phyloP scores from a whole-genome alignment of 2,329 filamentous ascomycete genomes.

The Endocalyx cinctus region DNA sequence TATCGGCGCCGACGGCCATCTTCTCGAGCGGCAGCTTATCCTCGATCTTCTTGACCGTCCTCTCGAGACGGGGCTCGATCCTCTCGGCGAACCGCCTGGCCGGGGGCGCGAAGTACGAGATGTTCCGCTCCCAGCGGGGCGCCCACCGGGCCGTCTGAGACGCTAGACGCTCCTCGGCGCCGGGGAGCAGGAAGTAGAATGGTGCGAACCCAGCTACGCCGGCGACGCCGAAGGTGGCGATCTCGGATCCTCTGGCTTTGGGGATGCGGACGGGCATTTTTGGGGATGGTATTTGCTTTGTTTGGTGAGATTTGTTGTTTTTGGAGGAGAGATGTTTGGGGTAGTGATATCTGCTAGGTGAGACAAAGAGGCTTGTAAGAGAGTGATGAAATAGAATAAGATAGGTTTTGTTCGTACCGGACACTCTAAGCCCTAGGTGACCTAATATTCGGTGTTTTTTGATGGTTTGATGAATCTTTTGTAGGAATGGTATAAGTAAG shows the following conservation, averaged over 20 bases:
- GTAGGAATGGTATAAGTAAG: too few species aligned
- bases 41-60: conserved; percentile 41
- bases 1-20: conserved; percentile 44
- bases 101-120: conserved; percentile 47
- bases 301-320: too few species aligned
- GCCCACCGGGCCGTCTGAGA: conserved; percentile 54
- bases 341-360: too few species aligned
- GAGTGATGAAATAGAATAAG: too few species aligned
- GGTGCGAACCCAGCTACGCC: conserved; percentile 51
- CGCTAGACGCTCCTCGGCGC: conserved; percentile 50
- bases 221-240: conserved; percentile 49
- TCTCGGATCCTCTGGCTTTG: conserved; percentile 42
- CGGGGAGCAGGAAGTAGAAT: conserved; percentile 53
- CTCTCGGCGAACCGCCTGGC: conserved; percentile 43
- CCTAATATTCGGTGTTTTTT: too few species aligned
- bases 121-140: conserved; percentile 55
- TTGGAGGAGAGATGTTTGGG: too few species aligned
- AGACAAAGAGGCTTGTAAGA: too few species aligned
- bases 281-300: too few species aligned
- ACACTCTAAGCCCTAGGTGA: too few species aligned
- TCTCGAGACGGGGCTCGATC: conserved; percentile 43
- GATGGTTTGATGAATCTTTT: too few species aligned
- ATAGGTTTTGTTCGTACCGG: too few species aligned
- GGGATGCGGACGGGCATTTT: conserved; percentile 51
- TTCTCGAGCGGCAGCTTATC: conserved; percentile 44